Percentiles rank a stretch among this genome's conserved stretches.
These are phyloP conservation scores for Eucalyptus dawsonii DNA, from an alignment of 345 rosid genomes.

Conservation along the genomic window DNA sequence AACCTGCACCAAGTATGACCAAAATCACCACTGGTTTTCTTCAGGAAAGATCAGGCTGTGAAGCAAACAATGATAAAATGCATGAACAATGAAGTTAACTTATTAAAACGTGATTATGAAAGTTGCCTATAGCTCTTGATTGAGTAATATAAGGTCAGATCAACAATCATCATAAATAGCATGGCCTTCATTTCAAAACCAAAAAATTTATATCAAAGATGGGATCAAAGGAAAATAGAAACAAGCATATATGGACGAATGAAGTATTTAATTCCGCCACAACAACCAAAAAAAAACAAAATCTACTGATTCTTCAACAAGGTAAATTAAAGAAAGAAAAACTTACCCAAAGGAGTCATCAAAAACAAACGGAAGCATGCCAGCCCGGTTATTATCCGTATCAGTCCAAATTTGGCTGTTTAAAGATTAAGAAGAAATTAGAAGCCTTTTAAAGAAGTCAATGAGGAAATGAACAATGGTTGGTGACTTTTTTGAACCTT, in stretches of 20 bases:
- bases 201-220: neutral
- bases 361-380: constrained; percentile 98
- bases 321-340: neutral
- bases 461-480: neutral
- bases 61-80: neutral
- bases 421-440: neutral
- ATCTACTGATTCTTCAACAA: neutral
- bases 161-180: neutral
- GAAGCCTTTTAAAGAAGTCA: neutral
- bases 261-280: neutral
- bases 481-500: constrained; percentile 30
- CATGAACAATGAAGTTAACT: neutral
- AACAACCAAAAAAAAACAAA: neutral
- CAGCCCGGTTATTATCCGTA: constrained; percentile 83
- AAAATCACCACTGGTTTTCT: neutral
- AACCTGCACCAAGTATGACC: constrained; percentile 39
- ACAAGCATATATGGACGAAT: neutral
- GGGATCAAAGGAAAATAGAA: neutral
- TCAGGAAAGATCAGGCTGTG: neutral
- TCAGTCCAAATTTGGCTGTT: constrained; percentile 94
- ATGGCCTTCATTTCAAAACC: neutral
- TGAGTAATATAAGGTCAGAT: neutral
- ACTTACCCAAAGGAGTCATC: constrained; percentile 89
- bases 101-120: neutral
- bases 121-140: neutral